Evolutionary conservation across 208 protist genomes (phyloP), one percentile per base, ranked within the genome.

Genomic region (Herpetomonas tarakana): DNA sequence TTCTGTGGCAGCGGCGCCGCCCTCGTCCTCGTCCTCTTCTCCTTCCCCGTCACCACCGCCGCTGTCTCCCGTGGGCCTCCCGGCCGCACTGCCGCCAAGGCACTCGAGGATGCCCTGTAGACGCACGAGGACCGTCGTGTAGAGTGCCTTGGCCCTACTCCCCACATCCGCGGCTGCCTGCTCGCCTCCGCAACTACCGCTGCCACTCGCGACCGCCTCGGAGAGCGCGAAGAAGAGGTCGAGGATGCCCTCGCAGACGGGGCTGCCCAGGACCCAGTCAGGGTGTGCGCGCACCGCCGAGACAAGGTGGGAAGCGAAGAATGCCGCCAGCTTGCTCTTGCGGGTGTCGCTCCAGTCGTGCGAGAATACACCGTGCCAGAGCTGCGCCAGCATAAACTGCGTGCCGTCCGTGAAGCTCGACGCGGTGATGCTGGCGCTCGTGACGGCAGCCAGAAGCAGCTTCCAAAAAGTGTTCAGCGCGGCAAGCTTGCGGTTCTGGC

Each of bases 381-480:
- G 68, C 62, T 92, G 78, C 29, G 75, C 71, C n/a, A 82, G 25
- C 78, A 92, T 86, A 52, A 78, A 76, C 2, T 52, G 41, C 25
- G 81, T 26, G 19, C 71, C 70, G n/a, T 28, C 35, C 16, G 62
- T 56, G 61, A 81, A 83, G 19, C 72, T 9, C 2, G 1, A 21
- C 6, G 41, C 21, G 35, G 54, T 41, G 22, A 82, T 67, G 18
- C n/a, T 52, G 1, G 49, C 29, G 21, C 76, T 44, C 26, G 81
- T 68, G 21, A 77, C 61, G 19, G 81, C 71, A 4, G 74, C 59
- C 31, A 84, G 73, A 22, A 92, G 70, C 27, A 82, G 57, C 63
- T 92, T 92, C 85, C 85, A 91, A 25, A 70, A 58, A 21, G 76
- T 65, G 56, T 91, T 91, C 29, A 91, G 59, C 39, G 80, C 65